Percentiles rank a stretch among this genome's conserved stretches.
phyloP scores from a whole-genome alignment of 1,139 yeast genomes.

The Candida sp. region DNA sequence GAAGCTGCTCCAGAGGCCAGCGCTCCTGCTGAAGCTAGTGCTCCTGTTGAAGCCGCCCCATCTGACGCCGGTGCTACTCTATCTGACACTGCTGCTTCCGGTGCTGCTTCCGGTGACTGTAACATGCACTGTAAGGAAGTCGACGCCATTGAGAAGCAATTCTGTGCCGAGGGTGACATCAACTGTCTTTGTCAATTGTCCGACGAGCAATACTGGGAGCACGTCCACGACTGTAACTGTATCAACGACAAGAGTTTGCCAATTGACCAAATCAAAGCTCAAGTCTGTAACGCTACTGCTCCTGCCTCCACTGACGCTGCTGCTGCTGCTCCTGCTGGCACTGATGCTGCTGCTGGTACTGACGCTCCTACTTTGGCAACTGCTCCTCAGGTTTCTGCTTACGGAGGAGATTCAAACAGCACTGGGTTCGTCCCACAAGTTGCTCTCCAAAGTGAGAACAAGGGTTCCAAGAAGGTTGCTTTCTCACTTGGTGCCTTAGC shows the following conservation, averaged over 20 bases:
- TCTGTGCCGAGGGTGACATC: background rate
- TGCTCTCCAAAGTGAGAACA: background rate
- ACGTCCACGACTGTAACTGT: conserved; percentile 4
- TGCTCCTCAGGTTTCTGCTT: background rate
- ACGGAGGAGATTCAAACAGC: background rate
- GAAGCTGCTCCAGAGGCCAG: background rate
- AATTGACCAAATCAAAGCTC: conserved; percentile 2
- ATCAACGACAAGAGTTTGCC: conserved; percentile 1
- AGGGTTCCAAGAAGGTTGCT: background rate
- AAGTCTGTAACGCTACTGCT: conserved; percentile 1
- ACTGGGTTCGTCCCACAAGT: conserved; percentile 1
- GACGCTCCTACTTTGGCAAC: background rate
- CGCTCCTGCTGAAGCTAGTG: background rate
- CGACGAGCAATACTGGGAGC: conserved; percentile 1
- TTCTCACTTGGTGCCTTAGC: conserved; percentile 1
- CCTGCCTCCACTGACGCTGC: background rate
- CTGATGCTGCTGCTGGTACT: background rate
- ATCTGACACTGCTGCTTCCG: background rate
- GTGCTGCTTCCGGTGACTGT: background rate
- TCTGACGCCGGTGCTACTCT: background rate
- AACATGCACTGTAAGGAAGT: conserved; percentile 3
- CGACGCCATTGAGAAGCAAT: background rate
- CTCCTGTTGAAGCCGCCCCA: background rate
- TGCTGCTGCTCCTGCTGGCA: background rate
- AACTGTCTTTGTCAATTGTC: conserved; percentile 1